A percentile compares a stretch with the other conserved stretches of the same genome.
Conservation (phyloP, 2,329 filamentous ascomycete genomes). For the Colletotrichum endophyticum region DNA sequence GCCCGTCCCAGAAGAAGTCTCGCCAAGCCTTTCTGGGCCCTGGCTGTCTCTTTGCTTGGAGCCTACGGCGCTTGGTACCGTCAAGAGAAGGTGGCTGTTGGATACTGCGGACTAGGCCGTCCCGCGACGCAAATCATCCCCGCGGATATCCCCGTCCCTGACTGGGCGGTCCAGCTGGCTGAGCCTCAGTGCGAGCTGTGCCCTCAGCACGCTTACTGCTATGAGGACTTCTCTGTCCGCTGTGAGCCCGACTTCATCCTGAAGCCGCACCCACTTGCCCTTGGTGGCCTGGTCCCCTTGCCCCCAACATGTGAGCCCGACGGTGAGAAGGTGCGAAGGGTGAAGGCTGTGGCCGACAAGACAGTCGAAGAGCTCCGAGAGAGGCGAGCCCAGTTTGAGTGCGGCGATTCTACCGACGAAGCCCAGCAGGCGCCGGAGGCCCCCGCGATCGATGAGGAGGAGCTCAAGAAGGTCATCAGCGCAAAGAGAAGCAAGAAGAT, state of each 20-base stretch:
- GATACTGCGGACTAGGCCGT: constrained; percentile 88
- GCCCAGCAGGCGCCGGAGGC: constrained; percentile 63
- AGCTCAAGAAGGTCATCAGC: constrained; percentile 78
- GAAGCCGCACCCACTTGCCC: constrained; percentile 80
- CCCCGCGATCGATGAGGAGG: constrained; percentile 68
- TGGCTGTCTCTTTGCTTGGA: constrained; percentile 72
- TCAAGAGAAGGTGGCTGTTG: constrained; percentile 94
- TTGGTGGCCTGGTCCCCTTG: constrained; percentile 82
- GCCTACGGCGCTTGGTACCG: constrained; percentile 85
- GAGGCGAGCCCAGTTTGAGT: constrained; percentile 88
- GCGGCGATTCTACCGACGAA: constrained; percentile 72
- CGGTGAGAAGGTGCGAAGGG: constrained; percentile 85
- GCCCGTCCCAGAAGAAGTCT: constrained; percentile 49
- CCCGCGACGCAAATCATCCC: constrained; percentile 58
- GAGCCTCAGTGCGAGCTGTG: constrained; percentile 89
- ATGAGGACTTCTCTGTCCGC: constrained; percentile 73
- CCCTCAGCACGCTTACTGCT: constrained; percentile 89
- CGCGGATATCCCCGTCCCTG: constrained; percentile 63
- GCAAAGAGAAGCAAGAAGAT: constrained; percentile 82
- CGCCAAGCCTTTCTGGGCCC: constrained; percentile 71
- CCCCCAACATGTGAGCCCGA: constrained; percentile 94
- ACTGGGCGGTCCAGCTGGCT: constrained; percentile 71
- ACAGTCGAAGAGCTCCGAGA: constrained; percentile 87
- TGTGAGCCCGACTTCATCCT: constrained; percentile 91
- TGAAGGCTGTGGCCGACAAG: constrained; percentile 86